Percentiles rank a stretch among this genome's conserved stretches.
Conservation (phyloP, 2,329 filamentous ascomycete genomes). For the Aspergillus uvarum region DNA sequence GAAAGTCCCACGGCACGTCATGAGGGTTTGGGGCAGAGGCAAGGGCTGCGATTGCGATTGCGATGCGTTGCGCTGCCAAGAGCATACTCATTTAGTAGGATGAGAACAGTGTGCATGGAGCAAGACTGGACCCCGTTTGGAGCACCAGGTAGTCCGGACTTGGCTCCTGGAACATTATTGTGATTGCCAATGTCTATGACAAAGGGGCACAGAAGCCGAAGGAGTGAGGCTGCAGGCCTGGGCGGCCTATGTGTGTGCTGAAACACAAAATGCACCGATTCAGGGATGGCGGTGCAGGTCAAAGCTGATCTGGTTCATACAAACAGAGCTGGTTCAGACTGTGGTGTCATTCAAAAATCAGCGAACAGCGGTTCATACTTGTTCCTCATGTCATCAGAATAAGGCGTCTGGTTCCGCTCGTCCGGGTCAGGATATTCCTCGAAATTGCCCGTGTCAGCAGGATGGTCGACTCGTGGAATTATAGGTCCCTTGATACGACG, state of each 20-base stretch:
- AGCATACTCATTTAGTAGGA: neutral
- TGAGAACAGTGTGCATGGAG: neutral
- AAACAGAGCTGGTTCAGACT: too few relatives aligned
- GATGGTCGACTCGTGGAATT: conserved; percentile 59
- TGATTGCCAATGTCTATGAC: neutral
- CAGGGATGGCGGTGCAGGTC: neutral
- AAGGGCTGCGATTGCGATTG: too few relatives aligned
- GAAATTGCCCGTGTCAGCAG: conserved; percentile 64
- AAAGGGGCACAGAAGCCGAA: neutral
- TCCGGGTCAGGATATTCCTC: conserved; percentile 63
- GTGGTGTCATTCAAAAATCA: conserved; percentile 53
- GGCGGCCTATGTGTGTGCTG: neutral
- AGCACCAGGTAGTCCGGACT: neutral
- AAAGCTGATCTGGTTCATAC: neutral
- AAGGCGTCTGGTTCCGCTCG: conserved; percentile 50
- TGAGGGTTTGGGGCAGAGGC: too few relatives aligned
- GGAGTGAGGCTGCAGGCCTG: neutral
- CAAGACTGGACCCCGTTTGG: neutral
- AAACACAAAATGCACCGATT: neutral
- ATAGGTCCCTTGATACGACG: conserved; percentile 62
- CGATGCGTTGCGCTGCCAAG: neutral
- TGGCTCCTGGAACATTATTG: neutral
- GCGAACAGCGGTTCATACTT: conserved; percentile 61
- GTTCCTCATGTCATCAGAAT: conserved; percentile 60
- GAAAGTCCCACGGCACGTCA: neutral